Percentiles rank a stretch among this genome's conserved stretches.
phyloP scores from a whole-genome alignment of 2,329 filamentous ascomycete species.

The Phyllosticta citriasiana region DNA sequence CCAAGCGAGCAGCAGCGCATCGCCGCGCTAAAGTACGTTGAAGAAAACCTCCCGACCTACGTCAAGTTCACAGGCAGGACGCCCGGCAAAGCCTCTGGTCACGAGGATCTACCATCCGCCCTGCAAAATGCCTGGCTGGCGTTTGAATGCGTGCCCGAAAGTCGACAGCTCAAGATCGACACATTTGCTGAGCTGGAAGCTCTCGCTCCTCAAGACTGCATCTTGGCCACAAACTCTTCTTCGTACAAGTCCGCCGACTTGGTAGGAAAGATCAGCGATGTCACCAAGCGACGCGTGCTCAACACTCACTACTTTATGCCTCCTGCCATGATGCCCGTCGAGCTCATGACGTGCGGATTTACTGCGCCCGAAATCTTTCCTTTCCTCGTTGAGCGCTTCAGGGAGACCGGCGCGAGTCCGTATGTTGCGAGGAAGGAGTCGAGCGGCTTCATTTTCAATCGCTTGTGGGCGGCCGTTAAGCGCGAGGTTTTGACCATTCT shows the following conservation, averaged over 20 bases:
- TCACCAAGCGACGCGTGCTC: conserved; percentile 31
- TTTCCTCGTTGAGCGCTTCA: conserved; percentile 33
- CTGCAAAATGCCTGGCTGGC: conserved; percentile 42
- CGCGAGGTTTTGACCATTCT: conserved; percentile 41
- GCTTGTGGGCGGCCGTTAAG: conserved; percentile 48
- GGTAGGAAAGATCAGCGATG: conserved; percentile 32
- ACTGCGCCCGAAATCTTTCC: conserved; percentile 36
- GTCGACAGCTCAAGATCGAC: conserved; percentile 38
- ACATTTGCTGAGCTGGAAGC: conserved; percentile 40
- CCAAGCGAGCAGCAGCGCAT: conserved; percentile 28
- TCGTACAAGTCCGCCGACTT: conserved; percentile 44
- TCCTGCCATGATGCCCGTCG: conserved; percentile 35
- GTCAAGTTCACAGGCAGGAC: conserved; percentile 4
- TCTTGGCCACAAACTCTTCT: conserved; percentile 43
- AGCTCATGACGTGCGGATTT: conserved; percentile 44
- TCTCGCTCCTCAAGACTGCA: conserved; percentile 34
- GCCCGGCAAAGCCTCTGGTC: conserved; percentile 22
- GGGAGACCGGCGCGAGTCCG: conserved; percentile 33
- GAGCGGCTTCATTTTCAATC: conserved; percentile 46
- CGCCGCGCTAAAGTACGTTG: conserved; percentile 32
- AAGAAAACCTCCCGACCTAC: conserved; percentile 23
- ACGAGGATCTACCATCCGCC: conserved; percentile 30
- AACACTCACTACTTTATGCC: conserved; percentile 47
- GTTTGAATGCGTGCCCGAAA: conserved; percentile 46
- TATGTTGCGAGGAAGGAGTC: conserved; percentile 39